Evolutionary conservation across 495 filamentous ascomycete genomes (phyloP).

Genomic region (Lindgomyces ingoldianus): DNA sequence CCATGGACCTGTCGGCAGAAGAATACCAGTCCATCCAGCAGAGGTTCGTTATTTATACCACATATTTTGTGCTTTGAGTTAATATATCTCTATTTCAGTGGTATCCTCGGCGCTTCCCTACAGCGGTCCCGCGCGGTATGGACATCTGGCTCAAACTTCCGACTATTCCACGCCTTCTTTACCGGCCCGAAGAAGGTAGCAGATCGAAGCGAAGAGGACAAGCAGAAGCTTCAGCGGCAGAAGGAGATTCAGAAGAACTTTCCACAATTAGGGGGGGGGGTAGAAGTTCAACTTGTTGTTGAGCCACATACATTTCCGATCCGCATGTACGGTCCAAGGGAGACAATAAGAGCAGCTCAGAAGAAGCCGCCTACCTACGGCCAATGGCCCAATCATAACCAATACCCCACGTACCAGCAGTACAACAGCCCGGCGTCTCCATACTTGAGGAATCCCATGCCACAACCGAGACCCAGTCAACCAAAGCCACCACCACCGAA

Average conservation of each 20-base stretch:
- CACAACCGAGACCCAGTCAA: conserved; percentile 28
- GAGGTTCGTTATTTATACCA: conserved; percentile 57
- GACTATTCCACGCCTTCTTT: conserved; percentile 92
- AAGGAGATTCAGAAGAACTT: conserved; percentile 88
- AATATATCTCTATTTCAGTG: conserved; percentile 52
- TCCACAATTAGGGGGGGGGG: conserved; percentile 54
- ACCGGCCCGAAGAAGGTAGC: conserved; percentile 40
- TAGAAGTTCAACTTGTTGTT: conserved; percentile 65
- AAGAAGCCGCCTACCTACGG: conserved; percentile 38
- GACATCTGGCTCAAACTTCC: conserved; percentile 80
- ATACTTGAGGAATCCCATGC: conserved; percentile 4
- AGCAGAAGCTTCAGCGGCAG: conserved; percentile 65
- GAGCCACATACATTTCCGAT: conserved; percentile 91
- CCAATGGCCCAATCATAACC: conserved; percentile 31
- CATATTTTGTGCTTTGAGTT: neutral
- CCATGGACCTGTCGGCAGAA: conserved; percentile 59
- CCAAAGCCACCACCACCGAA: conserved; percentile 31
- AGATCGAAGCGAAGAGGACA: conserved; percentile 67
- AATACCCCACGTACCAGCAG: conserved; percentile 27
- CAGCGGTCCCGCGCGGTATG: conserved; percentile 84
- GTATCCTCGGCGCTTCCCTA: conserved; percentile 79
- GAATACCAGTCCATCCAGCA: conserved; percentile 83
- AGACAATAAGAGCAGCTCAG: conserved; percentile 41
- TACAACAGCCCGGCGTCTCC: conserved; percentile 16
- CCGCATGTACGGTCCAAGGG: conserved; percentile 82